Percentiles rank a stretch among this genome's conserved stretches.
Evolutionary conservation across 176 grass and related monocot genomes (phyloP).

Genomic region (Phoenix dactylifera): DNA sequence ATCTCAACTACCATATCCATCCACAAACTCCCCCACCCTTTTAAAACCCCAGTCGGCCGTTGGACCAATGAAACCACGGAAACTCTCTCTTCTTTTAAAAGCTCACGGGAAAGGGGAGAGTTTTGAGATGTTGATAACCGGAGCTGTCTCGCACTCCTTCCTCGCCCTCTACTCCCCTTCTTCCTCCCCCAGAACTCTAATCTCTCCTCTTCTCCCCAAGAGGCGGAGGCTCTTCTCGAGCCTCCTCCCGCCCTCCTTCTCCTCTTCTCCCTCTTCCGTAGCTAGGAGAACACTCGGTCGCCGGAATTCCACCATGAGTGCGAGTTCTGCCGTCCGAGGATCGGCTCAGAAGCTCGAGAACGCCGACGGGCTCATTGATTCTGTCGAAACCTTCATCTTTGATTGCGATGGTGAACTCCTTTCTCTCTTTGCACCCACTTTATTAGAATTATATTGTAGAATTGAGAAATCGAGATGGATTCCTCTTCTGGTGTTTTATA

Average conservation of each 20-base stretch:
- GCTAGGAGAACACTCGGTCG: neutral
- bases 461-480: too few species aligned
- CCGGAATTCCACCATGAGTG: neutral
- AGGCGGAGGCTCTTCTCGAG: neutral
- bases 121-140: too few species aligned
- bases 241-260: neutral
- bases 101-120: too few species aligned
- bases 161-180: constrained; percentile 3
- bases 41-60: too few species aligned
- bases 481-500: too few species aligned
- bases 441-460: too few species aligned
- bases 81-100: too few species aligned
- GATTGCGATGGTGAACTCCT: constrained; percentile 60
- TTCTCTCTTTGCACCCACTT: too few species aligned
- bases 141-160: neutral
- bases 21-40: too few species aligned
- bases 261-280: neutral
- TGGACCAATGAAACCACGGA: too few species aligned
- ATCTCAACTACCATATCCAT: too few species aligned
- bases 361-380: constrained; percentile 75
- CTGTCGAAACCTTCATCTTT: constrained; percentile 94
- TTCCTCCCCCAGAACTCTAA: constrained; percentile 17
- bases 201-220: constrained; percentile 16
- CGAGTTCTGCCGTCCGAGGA: constrained; percentile 16
- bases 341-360: constrained; percentile 50